phyloP scores from a whole-genome alignment of 305 asterid genomes.

The Fraxinus platypoda region DNA sequence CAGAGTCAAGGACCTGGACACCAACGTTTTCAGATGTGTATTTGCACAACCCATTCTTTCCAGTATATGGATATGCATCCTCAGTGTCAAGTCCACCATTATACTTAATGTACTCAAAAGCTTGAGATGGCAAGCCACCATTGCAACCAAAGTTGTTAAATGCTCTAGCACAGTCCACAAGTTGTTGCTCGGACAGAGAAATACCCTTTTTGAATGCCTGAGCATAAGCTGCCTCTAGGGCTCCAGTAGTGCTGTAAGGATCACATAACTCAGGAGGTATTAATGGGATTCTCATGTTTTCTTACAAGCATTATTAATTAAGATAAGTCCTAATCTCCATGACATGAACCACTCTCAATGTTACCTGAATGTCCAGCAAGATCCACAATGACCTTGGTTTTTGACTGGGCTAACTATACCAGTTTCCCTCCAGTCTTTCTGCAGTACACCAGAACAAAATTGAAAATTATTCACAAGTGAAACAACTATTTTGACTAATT shows the following conservation, averaged over 20 bases:
- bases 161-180: constrained; percentile 91
- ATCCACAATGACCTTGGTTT: constrained; percentile 86
- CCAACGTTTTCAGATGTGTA: constrained; percentile 65
- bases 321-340: neutral
- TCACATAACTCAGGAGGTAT: constrained; percentile 4
- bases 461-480: neutral
- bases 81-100: constrained; percentile 91
- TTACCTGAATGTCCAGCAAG: constrained; percentile 99
- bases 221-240: constrained; percentile 87
- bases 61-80: constrained; percentile 85
- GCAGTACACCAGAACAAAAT: constrained; percentile 10
- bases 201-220: constrained; percentile 74
- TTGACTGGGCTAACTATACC: constrained; percentile 92
- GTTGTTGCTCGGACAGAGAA: constrained; percentile 96
- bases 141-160: constrained; percentile 91
- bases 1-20: constrained; percentile 59
- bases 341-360: constrained; percentile 10
- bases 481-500: neutral
- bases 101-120: constrained; percentile 85
- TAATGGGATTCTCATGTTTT: neutral
- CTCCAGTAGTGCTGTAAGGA: constrained; percentile 83
- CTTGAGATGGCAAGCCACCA: constrained; percentile 96
- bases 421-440: constrained; percentile 89
- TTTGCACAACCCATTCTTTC: constrained; percentile 60
- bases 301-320: neutral